Conservation (phyloP, 208 protist species). For the Naegleria fowleri region DNA sequence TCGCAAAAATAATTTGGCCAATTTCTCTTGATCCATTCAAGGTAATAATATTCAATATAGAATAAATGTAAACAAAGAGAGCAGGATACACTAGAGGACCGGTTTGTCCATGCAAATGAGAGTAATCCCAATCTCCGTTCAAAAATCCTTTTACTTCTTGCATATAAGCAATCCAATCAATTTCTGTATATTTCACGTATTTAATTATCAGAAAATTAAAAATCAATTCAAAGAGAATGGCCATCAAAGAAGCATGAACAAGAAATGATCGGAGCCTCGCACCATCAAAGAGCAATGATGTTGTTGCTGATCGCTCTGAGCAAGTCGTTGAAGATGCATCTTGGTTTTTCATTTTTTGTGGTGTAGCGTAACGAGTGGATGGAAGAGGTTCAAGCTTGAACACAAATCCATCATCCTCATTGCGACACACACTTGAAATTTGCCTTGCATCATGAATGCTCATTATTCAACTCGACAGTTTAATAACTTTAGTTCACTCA, state of each 20-base stretch:
- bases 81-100: conserved; percentile 78
- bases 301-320: no score
- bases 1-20: conserved; percentile 64
- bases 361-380: no score
- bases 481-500: no score
- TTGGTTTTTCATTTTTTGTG: no score
- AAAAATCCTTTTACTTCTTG: conserved; percentile 62
- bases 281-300: no score
- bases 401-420: no score
- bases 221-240: not conserved
- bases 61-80: conserved; percentile 76
- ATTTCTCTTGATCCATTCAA: conserved; percentile 57
- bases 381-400: no score
- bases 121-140: conserved; percentile 67
- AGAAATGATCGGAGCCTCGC: not conserved
- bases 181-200: conserved; percentile 58
- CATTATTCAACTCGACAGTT: no score
- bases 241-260: not conserved
- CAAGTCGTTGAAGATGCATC: no score
- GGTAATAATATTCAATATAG: conserved; percentile 65
- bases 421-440: no score
- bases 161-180: conserved; percentile 83
- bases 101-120: conserved; percentile 60
- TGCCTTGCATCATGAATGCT: no score
- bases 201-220: conserved; percentile 4